These are phyloP conservation scores for Septoria petroselini DNA, from an alignment of 2,329 filamentous ascomycete species.

Conservation along the genomic window DNA sequence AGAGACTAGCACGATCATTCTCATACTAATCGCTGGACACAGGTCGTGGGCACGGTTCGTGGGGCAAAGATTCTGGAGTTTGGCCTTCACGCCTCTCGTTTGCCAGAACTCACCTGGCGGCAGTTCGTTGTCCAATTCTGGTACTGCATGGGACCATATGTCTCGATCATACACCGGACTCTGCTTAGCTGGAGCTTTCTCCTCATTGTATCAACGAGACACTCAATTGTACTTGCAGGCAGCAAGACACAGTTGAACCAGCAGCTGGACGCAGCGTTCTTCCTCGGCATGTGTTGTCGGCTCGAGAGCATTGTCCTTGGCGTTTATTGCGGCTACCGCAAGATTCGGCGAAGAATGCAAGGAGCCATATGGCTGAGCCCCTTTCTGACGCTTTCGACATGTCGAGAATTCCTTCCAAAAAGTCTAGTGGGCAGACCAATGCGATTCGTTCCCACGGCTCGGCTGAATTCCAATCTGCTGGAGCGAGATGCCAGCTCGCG, in stretches of 20 bases:
- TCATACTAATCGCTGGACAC: neutral
- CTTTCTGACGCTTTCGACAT: neutral
- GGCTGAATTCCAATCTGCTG: conserved; percentile 10
- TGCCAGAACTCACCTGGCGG: conserved; percentile 5
- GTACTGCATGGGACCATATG: conserved; percentile 7
- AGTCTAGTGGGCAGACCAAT: conserved; percentile 7
- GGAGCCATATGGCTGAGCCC: neutral
- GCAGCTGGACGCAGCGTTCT: neutral
- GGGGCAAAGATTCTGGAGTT: conserved; percentile 9
- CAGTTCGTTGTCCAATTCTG: conserved; percentile 9
- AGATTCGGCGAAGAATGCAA: conserved; percentile 7
- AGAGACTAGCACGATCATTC: too few species aligned
- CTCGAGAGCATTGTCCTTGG: conserved; percentile 4
- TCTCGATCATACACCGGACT: neutral
- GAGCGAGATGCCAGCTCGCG: conserved; percentile 5
- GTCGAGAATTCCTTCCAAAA: conserved; percentile 4
- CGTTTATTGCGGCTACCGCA: conserved; percentile 8
- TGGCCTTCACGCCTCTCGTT: neutral
- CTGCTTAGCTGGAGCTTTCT: conserved; percentile 3
- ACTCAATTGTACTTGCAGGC: neutral
- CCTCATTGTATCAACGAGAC: neutral
- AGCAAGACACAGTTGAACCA: neutral
- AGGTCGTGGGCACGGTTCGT: conserved; percentile 9
- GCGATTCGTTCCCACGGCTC: conserved; percentile 2
- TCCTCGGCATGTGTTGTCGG: neutral